Base-by-base conservation (phyloP, 1,284 basidiomycete genomes). In the Rhodotorula sp. region DNA sequence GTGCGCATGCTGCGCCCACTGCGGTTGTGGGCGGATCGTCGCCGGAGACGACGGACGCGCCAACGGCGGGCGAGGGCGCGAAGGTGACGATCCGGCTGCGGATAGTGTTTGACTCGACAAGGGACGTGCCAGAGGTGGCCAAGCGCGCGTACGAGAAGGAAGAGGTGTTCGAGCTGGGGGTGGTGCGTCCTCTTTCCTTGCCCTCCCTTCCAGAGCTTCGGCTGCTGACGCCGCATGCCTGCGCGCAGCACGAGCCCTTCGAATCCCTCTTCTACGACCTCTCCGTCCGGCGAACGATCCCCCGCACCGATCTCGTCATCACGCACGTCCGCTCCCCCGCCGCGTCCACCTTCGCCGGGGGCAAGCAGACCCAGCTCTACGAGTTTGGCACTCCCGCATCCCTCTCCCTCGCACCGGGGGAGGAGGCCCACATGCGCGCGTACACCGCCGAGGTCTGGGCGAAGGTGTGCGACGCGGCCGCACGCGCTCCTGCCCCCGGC, bases 311-410 rank as follows among this genome's bases (percentile, higher is more conserved):
- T 22, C 64, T 72, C 51, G 61, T 72, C 61, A 44, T 72, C 39
- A 63, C 66, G 37, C n/a, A 63, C 36, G n/a, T 37, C 41, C 39
- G 48, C 27, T 36, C 51, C 27, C 25, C 58, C 37, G 15, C n/a
- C 55, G 4, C n/a, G 4, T 51, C 65, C 9, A 60, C n/a, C 21
- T 54, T 32, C 19, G 21, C 44, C 25, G 41, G 44, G 41, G 44
- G 27, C 25, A 48, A 44, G n/a, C 51, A 34, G 19, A 64, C 39
- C 29, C 63, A 57, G 56, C 36, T 71, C 25, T 73, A 59, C 65
- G 67, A 69, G 8, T 73, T 70, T 9, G 71, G 71, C n/a, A 73
- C 71, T 22, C 68, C 71, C 27, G 46, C 39, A 2, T 64, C 68
- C 3, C 66, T 73, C 54, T 36, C 50, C 9, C 34, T 70, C 34